A percentile compares a stretch with the other conserved stretches of the same genome.
phyloP scores from a whole-genome alignment of 805 yeast species.

The Scheffersomyces coipomensis region DNA sequence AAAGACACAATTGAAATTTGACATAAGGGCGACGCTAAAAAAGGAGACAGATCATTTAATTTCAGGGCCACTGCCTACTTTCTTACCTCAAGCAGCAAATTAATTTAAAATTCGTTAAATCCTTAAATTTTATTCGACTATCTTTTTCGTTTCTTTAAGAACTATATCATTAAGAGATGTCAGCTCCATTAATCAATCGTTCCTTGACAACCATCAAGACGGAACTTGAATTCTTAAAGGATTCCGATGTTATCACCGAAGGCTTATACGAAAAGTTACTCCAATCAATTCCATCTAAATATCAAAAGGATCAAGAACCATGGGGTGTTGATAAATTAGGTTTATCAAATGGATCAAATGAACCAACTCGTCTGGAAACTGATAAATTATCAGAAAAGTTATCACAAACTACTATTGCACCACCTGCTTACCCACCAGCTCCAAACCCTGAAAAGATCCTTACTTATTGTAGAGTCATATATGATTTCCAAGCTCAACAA shows the following conservation, averaged over 20 bases:
- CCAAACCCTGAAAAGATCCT: slow-evolving; percentile 22
- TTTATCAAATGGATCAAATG: neutral
- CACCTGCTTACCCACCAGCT: slow-evolving; percentile 14
- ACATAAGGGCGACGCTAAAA: no score
- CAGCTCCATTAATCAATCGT: slow-evolving; percentile 67
- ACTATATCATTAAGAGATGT: slow-evolving; percentile 31
- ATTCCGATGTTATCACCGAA: slow-evolving; percentile 68
- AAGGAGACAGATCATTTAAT: no score
- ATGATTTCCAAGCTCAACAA: slow-evolving; percentile 73
- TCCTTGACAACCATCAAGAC: slow-evolving; percentile 72
- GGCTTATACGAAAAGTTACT: slow-evolving; percentile 51
- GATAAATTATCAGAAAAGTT: slow-evolving; percentile 3
- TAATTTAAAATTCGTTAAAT: no score
- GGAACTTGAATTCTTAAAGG: slow-evolving; percentile 77
- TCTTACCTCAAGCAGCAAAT: no score
- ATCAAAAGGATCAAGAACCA: slow-evolving; percentile 50
- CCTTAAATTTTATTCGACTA: no score
- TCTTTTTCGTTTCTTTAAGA: no score
- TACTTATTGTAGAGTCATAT: slow-evolving; percentile 60
- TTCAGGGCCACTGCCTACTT: no score
- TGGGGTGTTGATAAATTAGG: slow-evolving; percentile 38
- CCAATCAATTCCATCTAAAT: slow-evolving; percentile 55
- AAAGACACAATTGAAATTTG: no score
- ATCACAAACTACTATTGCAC: slow-evolving; percentile 3
- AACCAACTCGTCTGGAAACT: neutral